Conservation (phyloP, 495 filamentous ascomycete species). For the Annulohypoxylon stygium region DNA sequence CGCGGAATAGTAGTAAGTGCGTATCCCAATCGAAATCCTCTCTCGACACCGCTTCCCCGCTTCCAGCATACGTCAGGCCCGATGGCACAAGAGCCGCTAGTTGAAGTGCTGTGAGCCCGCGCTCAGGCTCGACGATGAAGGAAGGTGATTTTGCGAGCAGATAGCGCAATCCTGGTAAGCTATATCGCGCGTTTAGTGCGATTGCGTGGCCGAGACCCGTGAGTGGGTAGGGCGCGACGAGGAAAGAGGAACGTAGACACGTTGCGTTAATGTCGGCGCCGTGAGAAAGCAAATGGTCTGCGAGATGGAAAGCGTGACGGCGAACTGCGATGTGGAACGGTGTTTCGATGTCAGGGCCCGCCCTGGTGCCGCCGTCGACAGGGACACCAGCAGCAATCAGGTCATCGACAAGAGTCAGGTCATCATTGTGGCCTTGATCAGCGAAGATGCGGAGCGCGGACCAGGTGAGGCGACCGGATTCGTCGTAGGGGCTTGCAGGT, state of each 20-base stretch:
- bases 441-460: not conserved
- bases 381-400: not conserved
- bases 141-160: not conserved
- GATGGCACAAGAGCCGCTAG: not conserved
- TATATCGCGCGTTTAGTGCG: not conserved
- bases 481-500: not conserved
- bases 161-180: not conserved
- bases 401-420: not conserved
- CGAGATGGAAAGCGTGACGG: not conserved
- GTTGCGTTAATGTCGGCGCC: not conserved
- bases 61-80: not conserved
- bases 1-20: not conserved
- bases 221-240: not conserved
- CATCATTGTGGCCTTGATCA: not conserved
- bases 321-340: slow-evolving; percentile 1
- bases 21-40: not conserved
- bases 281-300: not conserved
- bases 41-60: not conserved
- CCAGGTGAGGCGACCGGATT: not conserved
- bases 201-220: not conserved
- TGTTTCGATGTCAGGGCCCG: not conserved
- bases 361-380: not conserved
- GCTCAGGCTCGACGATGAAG: not conserved
- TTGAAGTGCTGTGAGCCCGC: not conserved
- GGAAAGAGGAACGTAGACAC: not conserved